Conservation (phyloP, 129 eudicot species). For the Glebionis coronaria region DNA sequence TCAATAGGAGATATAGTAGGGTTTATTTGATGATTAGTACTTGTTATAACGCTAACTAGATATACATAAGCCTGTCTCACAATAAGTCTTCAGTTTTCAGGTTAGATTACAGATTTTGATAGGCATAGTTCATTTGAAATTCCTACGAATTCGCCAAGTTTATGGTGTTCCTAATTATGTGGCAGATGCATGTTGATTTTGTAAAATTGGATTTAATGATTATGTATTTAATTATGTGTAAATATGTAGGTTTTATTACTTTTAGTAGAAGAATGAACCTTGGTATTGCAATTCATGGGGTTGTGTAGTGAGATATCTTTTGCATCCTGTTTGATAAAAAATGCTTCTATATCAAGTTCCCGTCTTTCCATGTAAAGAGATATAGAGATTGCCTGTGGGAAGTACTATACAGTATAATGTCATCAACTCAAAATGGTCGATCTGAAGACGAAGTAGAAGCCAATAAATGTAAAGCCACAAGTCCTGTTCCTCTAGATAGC, state of each 20-base stretch:
- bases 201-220: neutral
- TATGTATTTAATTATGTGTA: neutral
- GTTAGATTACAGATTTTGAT: no score
- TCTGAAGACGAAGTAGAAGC: conserved; percentile 29
- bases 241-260: neutral
- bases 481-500: conserved; percentile 36
- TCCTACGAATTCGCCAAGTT: no score
- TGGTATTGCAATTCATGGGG: neutral
- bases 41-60: no score
- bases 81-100: no score
- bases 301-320: neutral
- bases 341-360: conserved; percentile 20
- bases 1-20: no score
- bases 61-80: no score
- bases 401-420: conserved; percentile 30
- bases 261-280: no score
- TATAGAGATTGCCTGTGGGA: conserved; percentile 8
- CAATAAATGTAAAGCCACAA: conserved; percentile 31
- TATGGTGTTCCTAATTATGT: no score
- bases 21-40: no score
- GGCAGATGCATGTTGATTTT: conserved; percentile 10
- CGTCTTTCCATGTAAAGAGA: conserved; percentile 10
- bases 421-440: conserved; percentile 34
- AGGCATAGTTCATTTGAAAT: no score
- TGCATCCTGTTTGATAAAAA: neutral